Conservation (phyloP, 768 basidiomycete species). For the Termitomyces sp. region DNA sequence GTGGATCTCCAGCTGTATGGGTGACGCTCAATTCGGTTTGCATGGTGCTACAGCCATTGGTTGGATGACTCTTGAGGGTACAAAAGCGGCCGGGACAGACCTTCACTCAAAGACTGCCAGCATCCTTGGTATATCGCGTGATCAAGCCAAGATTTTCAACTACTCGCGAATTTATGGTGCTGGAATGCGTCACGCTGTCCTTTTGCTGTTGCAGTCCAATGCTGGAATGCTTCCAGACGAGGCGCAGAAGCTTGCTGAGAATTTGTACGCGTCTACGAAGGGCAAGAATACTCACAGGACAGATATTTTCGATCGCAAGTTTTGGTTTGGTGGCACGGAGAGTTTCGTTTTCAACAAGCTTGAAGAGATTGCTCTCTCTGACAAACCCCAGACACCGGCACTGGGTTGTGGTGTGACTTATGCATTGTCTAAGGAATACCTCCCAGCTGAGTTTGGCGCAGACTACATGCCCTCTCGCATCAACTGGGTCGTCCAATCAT, state of each 20-base stretch:
- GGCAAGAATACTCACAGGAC: slow-evolving; percentile 78
- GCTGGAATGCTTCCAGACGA: slow-evolving; percentile 70
- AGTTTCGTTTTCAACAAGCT: slow-evolving; percentile 97
- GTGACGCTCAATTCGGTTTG: slow-evolving; percentile 94
- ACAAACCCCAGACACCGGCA: slow-evolving; percentile 85
- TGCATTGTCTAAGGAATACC: slow-evolving; percentile 85
- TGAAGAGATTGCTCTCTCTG: slow-evolving; percentile 87
- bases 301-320: slow-evolving; percentile 74
- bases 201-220: slow-evolving; percentile 82
- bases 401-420: slow-evolving; percentile 91
- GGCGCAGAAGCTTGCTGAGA: slow-evolving; percentile 76
- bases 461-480: slow-evolving; percentile 96
- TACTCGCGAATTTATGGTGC: slow-evolving; percentile 99
- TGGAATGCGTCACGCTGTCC: slow-evolving; percentile 88
- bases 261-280: slow-evolving; percentile 89
- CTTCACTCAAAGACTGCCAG: slow-evolving; percentile 93
- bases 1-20: slow-evolving; percentile 99
- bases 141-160: slow-evolving; percentile 98
- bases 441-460: slow-evolving; percentile 73
- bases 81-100: slow-evolving; percentile 91
- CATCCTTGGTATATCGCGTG: slow-evolving; percentile 89
- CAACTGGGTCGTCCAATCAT: slow-evolving; percentile 99
- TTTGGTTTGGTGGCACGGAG: slow-evolving; percentile 97
- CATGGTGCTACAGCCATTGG: slow-evolving; percentile 96
- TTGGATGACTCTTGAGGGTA: slow-evolving; percentile 99